Evolutionary conservation across 805 yeast species (phyloP), one percentile per base, ranked within the genome.

Genomic region (Candida koratica): DNA sequence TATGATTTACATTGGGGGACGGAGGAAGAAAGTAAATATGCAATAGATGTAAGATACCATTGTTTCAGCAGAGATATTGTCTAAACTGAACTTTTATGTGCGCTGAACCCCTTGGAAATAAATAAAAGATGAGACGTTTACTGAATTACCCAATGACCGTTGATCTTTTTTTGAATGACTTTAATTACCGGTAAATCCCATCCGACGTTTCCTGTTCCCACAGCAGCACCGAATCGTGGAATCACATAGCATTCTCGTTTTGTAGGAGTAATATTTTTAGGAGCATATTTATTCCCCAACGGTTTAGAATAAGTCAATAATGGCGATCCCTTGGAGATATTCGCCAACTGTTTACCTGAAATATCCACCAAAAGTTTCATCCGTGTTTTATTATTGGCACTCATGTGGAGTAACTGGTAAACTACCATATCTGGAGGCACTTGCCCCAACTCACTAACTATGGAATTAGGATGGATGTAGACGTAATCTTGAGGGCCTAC

Each of bases 221-320:
- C 67, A 5, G 79, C 71, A 8, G 94, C 89, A 4, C 97, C 97
- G 53, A 84, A 78, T 38, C 96, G 64, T 1, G 97, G 97, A 34
- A 87, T 80, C 11, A 89, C 96, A 61, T 86, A 89, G 48, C 94
- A 85, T 51, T 83, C 89, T 46, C 96, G 68, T 49, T 81, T 82
- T 3, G 79, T 75, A 0, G 84, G 64, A 4, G 77, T 64, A 11
- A 84, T 50, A 44, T 72, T 67, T 51, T 81, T 81, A 2, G 95
- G 94, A 1, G 87, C 94, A 51, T 86, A 77, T 3, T 96, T 96
- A 37, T 85, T 84, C 0, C 95, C 95, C 35, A 90, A 61, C 0
- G 97, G 97, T 52, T 89, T 90, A 17, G 97, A 87, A 58, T 83
- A 89, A 0, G 90, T 77, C 27, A 90, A 52, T 31, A 90, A 63